These are phyloP conservation scores for Coleophoma crateriformis DNA, from an alignment of 2,329 filamentous ascomycete species.

Conservation along the genomic window DNA sequence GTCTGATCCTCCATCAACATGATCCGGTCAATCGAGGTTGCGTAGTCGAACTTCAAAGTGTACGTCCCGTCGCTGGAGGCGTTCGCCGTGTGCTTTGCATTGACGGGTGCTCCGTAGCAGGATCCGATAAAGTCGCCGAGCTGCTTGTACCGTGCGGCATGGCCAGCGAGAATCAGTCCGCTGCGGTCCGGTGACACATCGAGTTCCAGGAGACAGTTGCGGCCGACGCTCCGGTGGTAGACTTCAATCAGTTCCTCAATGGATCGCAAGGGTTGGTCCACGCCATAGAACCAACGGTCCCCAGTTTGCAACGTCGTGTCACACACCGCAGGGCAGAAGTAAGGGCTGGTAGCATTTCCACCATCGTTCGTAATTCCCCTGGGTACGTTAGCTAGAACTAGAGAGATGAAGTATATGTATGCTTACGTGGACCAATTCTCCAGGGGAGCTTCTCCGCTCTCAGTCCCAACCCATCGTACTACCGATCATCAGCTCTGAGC, in stretches of 20 bases:
- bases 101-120: constrained; percentile 5
- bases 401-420: not conserved
- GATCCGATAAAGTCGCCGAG: constrained; percentile 17
- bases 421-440: constrained; percentile 21
- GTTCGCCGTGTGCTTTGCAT: not conserved
- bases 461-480: constrained; percentile 20
- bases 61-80: constrained; percentile 1
- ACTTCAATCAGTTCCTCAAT: constrained; percentile 19
- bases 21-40: constrained; percentile 16
- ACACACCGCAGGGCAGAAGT: constrained; percentile 18
- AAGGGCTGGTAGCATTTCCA: constrained; percentile 16
- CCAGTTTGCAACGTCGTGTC: constrained; percentile 19
- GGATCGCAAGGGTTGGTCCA: constrained; percentile 14
- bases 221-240: constrained; percentile 20
- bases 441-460: constrained; percentile 14
- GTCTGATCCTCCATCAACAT: constrained; percentile 23
- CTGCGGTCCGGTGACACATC: constrained; percentile 19
- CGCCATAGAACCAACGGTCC: constrained; percentile 21
- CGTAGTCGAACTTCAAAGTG: constrained; percentile 8
- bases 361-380: constrained; percentile 11
- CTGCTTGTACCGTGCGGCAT: constrained; percentile 18
- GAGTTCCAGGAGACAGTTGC: constrained; percentile 19
- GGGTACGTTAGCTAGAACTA: not conserved
- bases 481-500: not conserved
- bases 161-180: constrained; percentile 16